phyloP scores from a whole-genome alignment of 768 basidiomycete species.

The Tricholoma matsutake region DNA sequence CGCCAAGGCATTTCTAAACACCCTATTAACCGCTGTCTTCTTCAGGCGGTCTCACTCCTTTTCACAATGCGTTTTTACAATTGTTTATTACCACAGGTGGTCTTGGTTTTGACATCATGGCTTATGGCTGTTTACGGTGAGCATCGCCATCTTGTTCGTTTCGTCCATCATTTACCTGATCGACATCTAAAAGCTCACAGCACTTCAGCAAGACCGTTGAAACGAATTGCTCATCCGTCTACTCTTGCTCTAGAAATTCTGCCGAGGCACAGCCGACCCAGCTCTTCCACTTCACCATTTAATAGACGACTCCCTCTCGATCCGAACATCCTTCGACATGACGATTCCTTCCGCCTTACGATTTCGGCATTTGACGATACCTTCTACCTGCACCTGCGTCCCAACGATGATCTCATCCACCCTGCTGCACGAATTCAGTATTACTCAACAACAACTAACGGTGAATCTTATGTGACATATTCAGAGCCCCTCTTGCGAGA shows the following conservation, averaged over 20 bases:
- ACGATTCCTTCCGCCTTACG: constrained; percentile 69
- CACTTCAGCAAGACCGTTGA: constrained; percentile 44
- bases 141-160: constrained; percentile 7
- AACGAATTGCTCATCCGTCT: constrained; percentile 46
- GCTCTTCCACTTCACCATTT: constrained; percentile 19
- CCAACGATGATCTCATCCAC: constrained; percentile 77
- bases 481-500: constrained; percentile 63
- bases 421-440: constrained; percentile 72
- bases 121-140: constrained; percentile 31
- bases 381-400: constrained; percentile 71
- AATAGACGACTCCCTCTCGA: constrained; percentile 34
- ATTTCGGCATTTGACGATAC: constrained; percentile 63
- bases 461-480: constrained; percentile 45
- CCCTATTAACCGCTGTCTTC: constrained; percentile 7
- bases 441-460: constrained; percentile 50
- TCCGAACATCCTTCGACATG: constrained; percentile 53
- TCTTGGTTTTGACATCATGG: constrained; percentile 36
- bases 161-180: constrained; percentile 3
- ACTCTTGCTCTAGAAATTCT: constrained; percentile 55
- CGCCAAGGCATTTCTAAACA: constrained; percentile 18
- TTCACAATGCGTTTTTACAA: constrained; percentile 33
- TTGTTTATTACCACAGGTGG: constrained; percentile 43
- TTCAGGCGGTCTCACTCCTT: constrained; percentile 28
- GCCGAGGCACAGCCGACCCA: constrained; percentile 37
- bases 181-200: constrained; percentile 40